A percentile compares a stretch with the other conserved stretches of the same genome.
Evolutionary conservation across 257 asterid genomes (phyloP).

Genomic region (Mentha longifolia): DNA sequence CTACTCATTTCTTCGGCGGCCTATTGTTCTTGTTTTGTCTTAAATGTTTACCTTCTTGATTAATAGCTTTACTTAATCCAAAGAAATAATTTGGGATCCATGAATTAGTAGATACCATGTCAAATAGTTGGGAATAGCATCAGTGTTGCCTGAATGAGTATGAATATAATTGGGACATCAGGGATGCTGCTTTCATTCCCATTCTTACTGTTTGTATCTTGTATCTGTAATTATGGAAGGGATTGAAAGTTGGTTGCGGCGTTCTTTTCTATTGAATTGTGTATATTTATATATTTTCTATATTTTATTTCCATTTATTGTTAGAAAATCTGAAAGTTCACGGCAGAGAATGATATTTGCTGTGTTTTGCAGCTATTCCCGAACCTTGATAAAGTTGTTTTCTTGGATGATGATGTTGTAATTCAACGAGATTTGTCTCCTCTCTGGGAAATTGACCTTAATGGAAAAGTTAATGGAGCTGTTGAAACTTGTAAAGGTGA

Average conservation of each 20-base stretch:
- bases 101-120: constrained; percentile 21
- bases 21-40: neutral
- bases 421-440: constrained; percentile 91
- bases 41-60: too few species aligned
- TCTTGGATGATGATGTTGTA: constrained; percentile 96
- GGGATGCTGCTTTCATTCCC: constrained; percentile 16
- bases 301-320: neutral
- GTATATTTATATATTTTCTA: too few species aligned
- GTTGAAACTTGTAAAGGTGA: constrained; percentile 99
- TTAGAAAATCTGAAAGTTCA: neutral
- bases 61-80: too few species aligned
- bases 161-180: constrained; percentile 13
- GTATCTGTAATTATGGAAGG: constrained; percentile 16
- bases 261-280: neutral
- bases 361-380: constrained; percentile 85
- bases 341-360: constrained; percentile 31
- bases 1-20: constrained; percentile 6
- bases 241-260: constrained; percentile 6
- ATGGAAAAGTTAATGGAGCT: constrained; percentile 97
- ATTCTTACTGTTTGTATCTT: constrained; percentile 14
- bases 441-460: constrained; percentile 85
- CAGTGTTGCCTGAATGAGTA: constrained; percentile 25
- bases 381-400: constrained; percentile 92
- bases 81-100: too few species aligned
- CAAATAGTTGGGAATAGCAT: constrained; percentile 7